phyloP scores from a whole-genome alignment of 2,329 filamentous ascomycete species.

The Botrytis elliptica region DNA sequence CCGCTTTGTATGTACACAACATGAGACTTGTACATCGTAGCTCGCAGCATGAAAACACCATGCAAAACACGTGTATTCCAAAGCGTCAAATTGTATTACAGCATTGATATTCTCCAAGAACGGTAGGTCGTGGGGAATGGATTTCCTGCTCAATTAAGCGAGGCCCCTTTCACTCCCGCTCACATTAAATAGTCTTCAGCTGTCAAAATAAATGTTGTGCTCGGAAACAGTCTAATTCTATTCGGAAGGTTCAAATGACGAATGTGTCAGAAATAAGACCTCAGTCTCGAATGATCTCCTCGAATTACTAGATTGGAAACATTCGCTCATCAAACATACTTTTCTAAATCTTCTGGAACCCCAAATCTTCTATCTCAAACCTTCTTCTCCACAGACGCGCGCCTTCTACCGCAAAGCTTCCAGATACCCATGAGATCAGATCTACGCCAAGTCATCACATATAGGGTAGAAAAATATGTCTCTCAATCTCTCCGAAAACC shows the following conservation, averaged over 20 bases:
- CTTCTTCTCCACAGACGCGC: not conserved
- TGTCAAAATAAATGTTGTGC: not conserved
- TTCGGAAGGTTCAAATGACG: not conserved
- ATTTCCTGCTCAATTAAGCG: slow-evolving; percentile 6
- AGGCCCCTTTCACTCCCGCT: slow-evolving; percentile 4
- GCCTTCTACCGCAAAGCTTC: not conserved
- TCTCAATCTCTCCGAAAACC: not conserved
- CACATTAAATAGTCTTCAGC: not conserved
- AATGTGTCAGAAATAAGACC: not conserved
- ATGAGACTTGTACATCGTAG: not conserved
- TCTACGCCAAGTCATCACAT: not conserved
- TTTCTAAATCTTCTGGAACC: not conserved
- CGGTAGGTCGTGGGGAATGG: not conserved
- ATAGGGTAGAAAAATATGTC: not conserved
- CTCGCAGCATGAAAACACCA: not conserved
- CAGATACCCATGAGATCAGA: not conserved
- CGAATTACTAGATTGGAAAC: not conserved
- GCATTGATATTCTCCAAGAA: not conserved
- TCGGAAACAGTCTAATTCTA: not conserved
- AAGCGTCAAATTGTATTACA: not conserved
- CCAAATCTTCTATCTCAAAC: slow-evolving; percentile 5
- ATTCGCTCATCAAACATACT: not conserved
- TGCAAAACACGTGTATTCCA: not conserved
- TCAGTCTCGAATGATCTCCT: not conserved
- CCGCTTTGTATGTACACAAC: slow-evolving; percentile 5